Evolutionary conservation across 495 filamentous ascomycete genomes (phyloP).

Genomic region (Apiosordaria backusii): DNA sequence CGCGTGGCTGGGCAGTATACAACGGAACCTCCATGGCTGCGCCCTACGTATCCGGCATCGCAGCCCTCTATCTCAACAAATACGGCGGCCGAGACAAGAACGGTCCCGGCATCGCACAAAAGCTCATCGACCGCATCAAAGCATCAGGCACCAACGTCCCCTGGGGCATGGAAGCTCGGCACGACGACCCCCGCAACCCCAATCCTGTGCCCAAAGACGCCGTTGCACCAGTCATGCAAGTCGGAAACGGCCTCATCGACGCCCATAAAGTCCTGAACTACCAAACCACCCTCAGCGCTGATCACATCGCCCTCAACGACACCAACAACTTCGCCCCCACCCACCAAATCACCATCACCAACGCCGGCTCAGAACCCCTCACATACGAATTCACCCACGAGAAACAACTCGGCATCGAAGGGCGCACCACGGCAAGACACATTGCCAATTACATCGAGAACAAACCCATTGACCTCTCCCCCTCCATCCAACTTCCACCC

Average conservation of each 20-base stretch:
- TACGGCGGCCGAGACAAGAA: constrained; percentile 33
- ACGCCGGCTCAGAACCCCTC: constrained; percentile 27
- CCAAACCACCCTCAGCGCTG: constrained; percentile 35
- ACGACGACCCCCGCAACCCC: constrained; percentile 25
- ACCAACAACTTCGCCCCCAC: constrained; percentile 36
- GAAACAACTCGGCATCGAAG: neutral
- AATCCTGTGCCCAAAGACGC: constrained; percentile 7
- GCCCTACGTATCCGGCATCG: constrained; percentile 48
- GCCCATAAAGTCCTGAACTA: constrained; percentile 42
- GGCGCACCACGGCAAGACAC: constrained; percentile 32
- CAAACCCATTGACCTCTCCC: neutral
- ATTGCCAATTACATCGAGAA: too few species aligned
- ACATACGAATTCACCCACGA: constrained; percentile 1
- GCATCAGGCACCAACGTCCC: constrained; percentile 38
- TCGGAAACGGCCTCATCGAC: constrained; percentile 47
- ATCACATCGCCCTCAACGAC: constrained; percentile 44
- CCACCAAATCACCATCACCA: constrained; percentile 37
- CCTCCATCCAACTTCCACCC: constrained; percentile 10
- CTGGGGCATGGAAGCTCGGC: constrained; percentile 36
- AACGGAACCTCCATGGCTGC: constrained; percentile 53
- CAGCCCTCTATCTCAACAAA: constrained; percentile 41
- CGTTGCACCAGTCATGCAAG: constrained; percentile 43
- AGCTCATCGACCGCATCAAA: constrained; percentile 38
- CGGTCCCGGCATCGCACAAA: constrained; percentile 35
- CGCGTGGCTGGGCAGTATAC: constrained; percentile 23